Evolutionary conservation across 2,329 filamentous ascomycete genomes (phyloP).

Genomic region (Fusarium sp.): DNA sequence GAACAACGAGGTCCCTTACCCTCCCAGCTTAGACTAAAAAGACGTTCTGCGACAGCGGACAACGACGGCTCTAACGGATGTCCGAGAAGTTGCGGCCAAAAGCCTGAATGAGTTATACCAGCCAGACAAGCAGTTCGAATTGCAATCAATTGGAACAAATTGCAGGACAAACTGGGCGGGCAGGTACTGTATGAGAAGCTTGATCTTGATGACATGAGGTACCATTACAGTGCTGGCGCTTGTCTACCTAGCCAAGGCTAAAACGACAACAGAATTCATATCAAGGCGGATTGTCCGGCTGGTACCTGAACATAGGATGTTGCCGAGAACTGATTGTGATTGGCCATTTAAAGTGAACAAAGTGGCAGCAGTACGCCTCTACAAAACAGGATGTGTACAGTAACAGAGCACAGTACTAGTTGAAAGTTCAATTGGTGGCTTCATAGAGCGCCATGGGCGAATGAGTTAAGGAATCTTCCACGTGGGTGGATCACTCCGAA

Average conservation of each 20-base stretch:
- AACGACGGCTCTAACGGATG: slow-evolving; percentile 44
- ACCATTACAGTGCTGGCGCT: slow-evolving; percentile 4
- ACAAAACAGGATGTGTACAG: slow-evolving; percentile 21
- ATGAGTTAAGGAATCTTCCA: slow-evolving; percentile 35
- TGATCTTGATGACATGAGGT: slow-evolving; percentile 1
- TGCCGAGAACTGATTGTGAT: slow-evolving; percentile 24
- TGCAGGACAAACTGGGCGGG: not conserved
- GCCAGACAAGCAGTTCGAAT: not conserved
- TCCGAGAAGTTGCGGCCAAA: slow-evolving; percentile 28
- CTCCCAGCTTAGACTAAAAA: slow-evolving; percentile 32
- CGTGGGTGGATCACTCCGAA: slow-evolving; percentile 35
- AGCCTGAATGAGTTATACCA: not conserved
- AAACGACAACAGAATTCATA: slow-evolving; percentile 27
- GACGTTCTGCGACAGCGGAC: slow-evolving; percentile 37
- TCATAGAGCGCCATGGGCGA: slow-evolving; percentile 25
- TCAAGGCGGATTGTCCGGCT: slow-evolving; percentile 23
- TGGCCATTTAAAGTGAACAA: slow-evolving; percentile 21
- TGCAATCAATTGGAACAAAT: not conserved
- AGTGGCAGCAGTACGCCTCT: slow-evolving; percentile 27
- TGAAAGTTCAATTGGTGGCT: slow-evolving; percentile 28
- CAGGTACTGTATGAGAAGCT: too few relatives aligned
- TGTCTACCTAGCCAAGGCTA: slow-evolving; percentile 17
- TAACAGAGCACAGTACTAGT: slow-evolving; percentile 25
- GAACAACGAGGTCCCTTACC: slow-evolving; percentile 41
- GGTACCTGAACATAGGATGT: slow-evolving; percentile 34